These are phyloP conservation scores for Chaetomium olivaceum DNA, from an alignment of 2,329 filamentous ascomycete genomes.

Conservation along the genomic window DNA sequence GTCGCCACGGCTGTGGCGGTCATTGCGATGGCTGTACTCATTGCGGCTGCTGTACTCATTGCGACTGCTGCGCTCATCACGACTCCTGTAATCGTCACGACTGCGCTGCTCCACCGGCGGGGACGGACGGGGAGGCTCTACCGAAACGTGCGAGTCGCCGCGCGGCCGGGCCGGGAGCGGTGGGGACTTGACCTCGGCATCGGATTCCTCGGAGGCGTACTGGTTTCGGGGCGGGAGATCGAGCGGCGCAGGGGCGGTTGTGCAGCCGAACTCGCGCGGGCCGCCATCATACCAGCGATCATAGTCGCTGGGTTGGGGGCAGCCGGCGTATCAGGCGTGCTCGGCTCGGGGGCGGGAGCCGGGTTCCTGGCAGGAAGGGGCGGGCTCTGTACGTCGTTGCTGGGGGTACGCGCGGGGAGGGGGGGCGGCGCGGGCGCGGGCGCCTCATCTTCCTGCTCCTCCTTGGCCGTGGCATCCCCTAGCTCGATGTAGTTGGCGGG, in stretches of 20 bases:
- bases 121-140: conserved; percentile 31
- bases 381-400: conserved; percentile 41
- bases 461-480: conserved; percentile 45
- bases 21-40: conserved; percentile 40
- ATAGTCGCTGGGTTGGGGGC: conserved; percentile 53
- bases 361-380: conserved; percentile 42
- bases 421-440: conserved; percentile 42
- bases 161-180: conserved; percentile 63
- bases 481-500: conserved; percentile 95
- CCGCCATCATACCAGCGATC: conserved; percentile 58
- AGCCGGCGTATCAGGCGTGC: conserved; percentile 34
- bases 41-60: conserved; percentile 41
- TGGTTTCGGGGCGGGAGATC: conserved; percentile 52
- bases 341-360: conserved; percentile 35
- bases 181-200: conserved; percentile 62
- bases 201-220: conserved; percentile 67
- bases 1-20: conserved; percentile 38
- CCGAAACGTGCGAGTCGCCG: conserved; percentile 51
- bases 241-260: conserved; percentile 55
- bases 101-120: conserved; percentile 33
- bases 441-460: conserved; percentile 42
- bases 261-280: conserved; percentile 45
- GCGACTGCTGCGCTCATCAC: conserved; percentile 39
- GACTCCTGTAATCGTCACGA: conserved; percentile 20
- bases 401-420: conserved; percentile 47